Conservation (phyloP, 169 alveolate species). For the Theileria luwenshuni region DNA sequence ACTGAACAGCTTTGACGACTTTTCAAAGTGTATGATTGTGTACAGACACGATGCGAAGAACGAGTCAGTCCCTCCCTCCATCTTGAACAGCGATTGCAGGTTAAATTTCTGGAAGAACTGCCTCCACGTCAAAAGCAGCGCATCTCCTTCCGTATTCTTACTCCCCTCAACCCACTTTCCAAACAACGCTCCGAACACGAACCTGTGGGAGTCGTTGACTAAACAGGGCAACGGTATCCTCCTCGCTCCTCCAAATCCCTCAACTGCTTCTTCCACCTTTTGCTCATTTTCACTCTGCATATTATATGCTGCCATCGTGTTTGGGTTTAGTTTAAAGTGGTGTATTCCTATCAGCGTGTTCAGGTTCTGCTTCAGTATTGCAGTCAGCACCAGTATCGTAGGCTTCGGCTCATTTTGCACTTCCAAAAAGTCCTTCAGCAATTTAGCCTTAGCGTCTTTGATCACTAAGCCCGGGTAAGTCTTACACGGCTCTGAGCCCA, state of each 20-base stretch:
- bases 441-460: constrained; percentile 62
- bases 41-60: constrained; percentile 83
- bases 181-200: constrained; percentile 66
- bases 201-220: constrained; percentile 71
- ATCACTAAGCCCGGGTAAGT: constrained; percentile 50
- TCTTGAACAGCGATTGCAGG: constrained; percentile 82
- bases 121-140: constrained; percentile 67
- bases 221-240: constrained; percentile 71
- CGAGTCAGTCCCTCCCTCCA: constrained; percentile 86
- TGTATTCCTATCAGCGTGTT: constrained; percentile 18
- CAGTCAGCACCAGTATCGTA: constrained; percentile 52
- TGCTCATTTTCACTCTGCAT: constrained; percentile 25
- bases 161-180: constrained; percentile 74
- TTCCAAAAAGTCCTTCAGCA: constrained; percentile 60
- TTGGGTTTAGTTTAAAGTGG: constrained; percentile 36
- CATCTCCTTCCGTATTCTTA: constrained; percentile 61
- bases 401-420: constrained; percentile 48
- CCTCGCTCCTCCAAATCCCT: constrained; percentile 77
- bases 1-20: constrained; percentile 22
- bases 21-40: constrained; percentile 69
- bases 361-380: constrained; percentile 40
- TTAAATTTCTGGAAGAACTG: constrained; percentile 84
- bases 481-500: constrained; percentile 59
- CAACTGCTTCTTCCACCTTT: constrained; percentile 35
- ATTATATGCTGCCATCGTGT: constrained; percentile 27